These are phyloP conservation scores for Colletotrichum musicola DNA, from an alignment of 2,329 filamentous ascomycete species.

Conservation along the genomic window DNA sequence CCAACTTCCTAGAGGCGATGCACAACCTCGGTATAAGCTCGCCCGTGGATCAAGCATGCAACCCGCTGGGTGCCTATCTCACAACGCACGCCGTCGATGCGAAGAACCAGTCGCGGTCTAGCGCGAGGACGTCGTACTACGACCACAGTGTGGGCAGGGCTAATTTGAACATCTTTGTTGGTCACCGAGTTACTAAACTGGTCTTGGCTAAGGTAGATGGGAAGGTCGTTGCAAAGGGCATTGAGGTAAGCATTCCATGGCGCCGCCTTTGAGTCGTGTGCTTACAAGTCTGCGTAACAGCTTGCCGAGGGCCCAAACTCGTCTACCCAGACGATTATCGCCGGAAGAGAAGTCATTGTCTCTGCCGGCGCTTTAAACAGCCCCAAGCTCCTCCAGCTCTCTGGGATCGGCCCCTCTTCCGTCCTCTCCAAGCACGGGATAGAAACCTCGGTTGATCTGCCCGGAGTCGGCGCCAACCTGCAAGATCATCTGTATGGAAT, in stretches of 20 bases:
- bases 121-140: slow-evolving; percentile 23
- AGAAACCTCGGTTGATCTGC: slow-evolving; percentile 24
- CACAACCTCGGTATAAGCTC: slow-evolving; percentile 16
- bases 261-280: slow-evolving; percentile 13
- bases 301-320: not conserved
- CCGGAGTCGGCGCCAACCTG: slow-evolving; percentile 30
- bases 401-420: slow-evolving; percentile 58
- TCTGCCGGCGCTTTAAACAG: slow-evolving; percentile 55
- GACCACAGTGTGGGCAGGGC: not conserved
- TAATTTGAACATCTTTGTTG: slow-evolving; percentile 37
- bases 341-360: slow-evolving; percentile 54
- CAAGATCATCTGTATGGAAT: slow-evolving; percentile 29
- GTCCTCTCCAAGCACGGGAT: slow-evolving; percentile 54
- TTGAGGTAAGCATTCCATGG: slow-evolving; percentile 41
- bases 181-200: slow-evolving; percentile 39
- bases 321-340: not conserved
- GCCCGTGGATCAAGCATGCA: slow-evolving; percentile 10
- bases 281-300: not conserved
- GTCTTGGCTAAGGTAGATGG: slow-evolving; percentile 35
- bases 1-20: slow-evolving; percentile 21
- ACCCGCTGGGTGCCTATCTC: slow-evolving; percentile 22
- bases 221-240: slow-evolving; percentile 41
- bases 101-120: slow-evolving; percentile 25
- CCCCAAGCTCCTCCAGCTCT: slow-evolving; percentile 61
- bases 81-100: slow-evolving; percentile 21